A percentile compares a stretch with the other conserved stretches of the same genome.
These are phyloP conservation scores for Liriodendron chinense DNA, from an alignment of 164 flowering plant genomes.

Conservation along the genomic window DNA sequence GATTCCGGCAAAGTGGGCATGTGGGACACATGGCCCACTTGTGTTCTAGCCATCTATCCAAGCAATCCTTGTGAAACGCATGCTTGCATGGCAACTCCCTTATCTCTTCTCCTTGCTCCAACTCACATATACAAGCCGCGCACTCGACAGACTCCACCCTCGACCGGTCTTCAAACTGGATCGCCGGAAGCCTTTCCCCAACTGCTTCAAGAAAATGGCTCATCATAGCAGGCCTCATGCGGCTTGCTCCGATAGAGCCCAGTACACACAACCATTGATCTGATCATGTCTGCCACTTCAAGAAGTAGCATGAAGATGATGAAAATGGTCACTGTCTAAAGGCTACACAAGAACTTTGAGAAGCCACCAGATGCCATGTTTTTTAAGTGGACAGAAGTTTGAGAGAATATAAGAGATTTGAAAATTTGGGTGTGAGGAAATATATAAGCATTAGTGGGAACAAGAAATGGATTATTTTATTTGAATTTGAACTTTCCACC, in stretches of 20 bases:
- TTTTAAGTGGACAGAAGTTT: neutral
- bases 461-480: too few species aligned
- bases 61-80: constrained; percentile 12
- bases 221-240: neutral
- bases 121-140: constrained; percentile 4
- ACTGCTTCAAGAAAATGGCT: neutral
- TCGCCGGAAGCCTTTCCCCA: neutral
- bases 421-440: too few species aligned
- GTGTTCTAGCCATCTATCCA: constrained; percentile 9
- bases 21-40: neutral
- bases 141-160: neutral
- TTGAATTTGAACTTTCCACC: too few species aligned
- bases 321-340: neutral
- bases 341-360: neutral
- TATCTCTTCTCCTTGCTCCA: constrained; percentile 12
- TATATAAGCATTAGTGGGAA: too few species aligned
- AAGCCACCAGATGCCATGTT: neutral
- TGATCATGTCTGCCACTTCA: neutral
- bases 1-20: constrained; percentile 12
- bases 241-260: neutral
- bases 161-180: neutral
- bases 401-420: too few species aligned
- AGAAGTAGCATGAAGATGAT: neutral
- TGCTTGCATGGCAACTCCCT: constrained; percentile 8
- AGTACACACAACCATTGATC: neutral